Base-by-base conservation (phyloP, 2,329 filamentous ascomycete genomes). In the Fusarium sp. region DNA sequence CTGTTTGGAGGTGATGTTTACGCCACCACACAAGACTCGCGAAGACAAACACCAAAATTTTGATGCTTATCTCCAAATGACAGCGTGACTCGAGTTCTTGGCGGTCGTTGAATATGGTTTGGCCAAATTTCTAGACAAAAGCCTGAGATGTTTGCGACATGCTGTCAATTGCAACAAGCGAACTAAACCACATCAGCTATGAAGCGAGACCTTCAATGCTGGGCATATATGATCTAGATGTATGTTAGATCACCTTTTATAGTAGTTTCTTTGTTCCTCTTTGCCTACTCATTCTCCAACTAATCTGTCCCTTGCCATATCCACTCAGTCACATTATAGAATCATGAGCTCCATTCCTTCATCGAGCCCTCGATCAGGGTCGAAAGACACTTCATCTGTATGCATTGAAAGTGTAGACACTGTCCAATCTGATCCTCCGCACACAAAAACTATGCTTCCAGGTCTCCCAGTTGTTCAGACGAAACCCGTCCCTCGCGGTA, bases 381-480 rank as follows among this genome's bases (percentile, higher is more conserved):
- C 50, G 19, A 59, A 67, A 20, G 30, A 39, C 15, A 10, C 39
- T 1, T 44, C 49, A 17, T 37, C 23, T 11, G 23, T 50, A 14
- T 8, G 22, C 13, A 20, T 19, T 14, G 14, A 54, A 7, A 23
- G 17, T 10, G 23, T 25, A 33, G 39, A 25, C n/a, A 17, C 17
- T 35, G 3, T 5, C 9, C 17, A 37, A 10, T n/a, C 7, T 22
- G 27, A 27, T 25, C 2, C 10, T 10, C 4, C 1, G 2, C 13
- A 1, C 33, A 6, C 11, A 6, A 14, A 7, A 14, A 3, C 9
- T 7, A 32, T 30, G 14, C 11, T 61, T 19, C 15, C 47, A 7
- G 43, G 61, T 3, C 61, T 69, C 15, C 55, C 45, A 15, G 48
- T 73, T 7, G 58, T 75, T 13, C 65, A 73, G 30, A 48, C 60